A percentile compares a stretch with the other conserved stretches of the same genome.
phyloP scores from a whole-genome alignment of 495 filamentous ascomycete species.

The Beverwykella pulmonaria region DNA sequence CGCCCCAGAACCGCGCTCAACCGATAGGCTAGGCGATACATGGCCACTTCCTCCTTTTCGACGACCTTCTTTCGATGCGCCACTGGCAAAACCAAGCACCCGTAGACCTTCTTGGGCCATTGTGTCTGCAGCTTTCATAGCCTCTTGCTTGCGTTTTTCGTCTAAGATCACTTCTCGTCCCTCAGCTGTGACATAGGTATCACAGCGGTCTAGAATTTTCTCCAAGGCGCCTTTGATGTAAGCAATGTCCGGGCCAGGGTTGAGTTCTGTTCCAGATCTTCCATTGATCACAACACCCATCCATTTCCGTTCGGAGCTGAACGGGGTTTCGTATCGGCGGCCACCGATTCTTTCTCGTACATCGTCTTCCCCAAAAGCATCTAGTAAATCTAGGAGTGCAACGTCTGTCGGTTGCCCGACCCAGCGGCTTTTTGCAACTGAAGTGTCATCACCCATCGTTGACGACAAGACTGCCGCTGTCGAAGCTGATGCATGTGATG shows the following conservation, averaged over 20 bases:
- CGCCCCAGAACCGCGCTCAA: constrained; percentile 4
- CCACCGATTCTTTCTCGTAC: constrained; percentile 79
- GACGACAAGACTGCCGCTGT: constrained; percentile 77
- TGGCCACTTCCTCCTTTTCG: constrained; percentile 42
- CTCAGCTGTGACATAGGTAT: constrained; percentile 85
- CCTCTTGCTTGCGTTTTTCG: constrained; percentile 70
- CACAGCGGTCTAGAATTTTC: constrained; percentile 79
- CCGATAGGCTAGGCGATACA: constrained; percentile 13
- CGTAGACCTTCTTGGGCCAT: constrained; percentile 92
- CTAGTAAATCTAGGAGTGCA: constrained; percentile 87
- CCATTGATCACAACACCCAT: constrained; percentile 85
- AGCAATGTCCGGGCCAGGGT: constrained; percentile 64
- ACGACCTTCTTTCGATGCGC: constrained; percentile 48
- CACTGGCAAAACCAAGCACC: constrained; percentile 90
- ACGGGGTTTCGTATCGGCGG: constrained; percentile 81
- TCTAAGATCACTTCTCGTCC: constrained; percentile 88
- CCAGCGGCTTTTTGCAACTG: constrained; percentile 77
- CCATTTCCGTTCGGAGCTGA: constrained; percentile 97
- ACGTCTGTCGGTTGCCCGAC: constrained; percentile 97
- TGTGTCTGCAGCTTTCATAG: constrained; percentile 77
- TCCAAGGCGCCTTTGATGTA: constrained; percentile 97
- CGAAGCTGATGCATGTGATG: constrained; percentile 61
- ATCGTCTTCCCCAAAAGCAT: constrained; percentile 87
- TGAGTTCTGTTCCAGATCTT: constrained; percentile 38
- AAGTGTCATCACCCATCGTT: constrained; percentile 64